A percentile compares a stretch with the other conserved stretches of the same genome.
Conservation (phyloP, 1,139 yeast genomes). For the Taiozyma sp. region DNA sequence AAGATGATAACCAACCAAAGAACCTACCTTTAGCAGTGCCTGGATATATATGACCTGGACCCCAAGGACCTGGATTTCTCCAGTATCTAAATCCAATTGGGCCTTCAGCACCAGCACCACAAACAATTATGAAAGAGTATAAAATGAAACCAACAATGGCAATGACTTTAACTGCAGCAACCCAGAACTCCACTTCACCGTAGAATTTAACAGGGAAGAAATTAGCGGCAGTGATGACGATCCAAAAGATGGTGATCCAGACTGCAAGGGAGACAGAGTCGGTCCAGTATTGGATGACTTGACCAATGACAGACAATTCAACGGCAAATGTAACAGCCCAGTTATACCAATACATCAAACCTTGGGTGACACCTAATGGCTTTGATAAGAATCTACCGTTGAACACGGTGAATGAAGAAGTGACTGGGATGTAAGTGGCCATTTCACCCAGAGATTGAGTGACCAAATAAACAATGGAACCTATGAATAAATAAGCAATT, state of each 20-base stretch:
- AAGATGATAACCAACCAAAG: constrained; percentile 64
- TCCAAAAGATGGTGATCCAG: constrained; percentile 74
- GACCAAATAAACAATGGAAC: constrained; percentile 57
- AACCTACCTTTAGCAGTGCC: constrained; percentile 63
- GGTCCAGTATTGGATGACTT: constrained; percentile 76
- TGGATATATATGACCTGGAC: constrained; percentile 47
- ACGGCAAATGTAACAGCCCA: constrained; percentile 87
- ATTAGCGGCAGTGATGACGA: constrained; percentile 44
- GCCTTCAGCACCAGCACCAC: constrained; percentile 71
- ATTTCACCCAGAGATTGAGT: constrained; percentile 73
- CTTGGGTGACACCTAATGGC: constrained; percentile 76
- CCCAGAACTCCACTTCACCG: constrained; percentile 71
- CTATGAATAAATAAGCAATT: constrained; percentile 62
- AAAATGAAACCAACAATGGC: constrained; percentile 72
- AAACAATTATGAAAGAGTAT: constrained; percentile 67
- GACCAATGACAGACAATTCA: constrained; percentile 80
- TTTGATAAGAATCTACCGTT: constrained; percentile 50
- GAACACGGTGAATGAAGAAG: constrained; percentile 60
- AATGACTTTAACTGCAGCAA: constrained; percentile 64
- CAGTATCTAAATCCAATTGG: constrained; percentile 86
- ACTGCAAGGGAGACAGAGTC: constrained; percentile 57
- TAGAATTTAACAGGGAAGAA: constrained; percentile 60
- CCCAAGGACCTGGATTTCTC: constrained; percentile 91
- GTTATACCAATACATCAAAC: constrained; percentile 83
- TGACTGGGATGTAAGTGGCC: constrained; percentile 68